Evolutionary conservation across 208 protist species (phyloP), one percentile per base, ranked within the genome.

Genomic region (Trypanosoma cruzi): DNA sequence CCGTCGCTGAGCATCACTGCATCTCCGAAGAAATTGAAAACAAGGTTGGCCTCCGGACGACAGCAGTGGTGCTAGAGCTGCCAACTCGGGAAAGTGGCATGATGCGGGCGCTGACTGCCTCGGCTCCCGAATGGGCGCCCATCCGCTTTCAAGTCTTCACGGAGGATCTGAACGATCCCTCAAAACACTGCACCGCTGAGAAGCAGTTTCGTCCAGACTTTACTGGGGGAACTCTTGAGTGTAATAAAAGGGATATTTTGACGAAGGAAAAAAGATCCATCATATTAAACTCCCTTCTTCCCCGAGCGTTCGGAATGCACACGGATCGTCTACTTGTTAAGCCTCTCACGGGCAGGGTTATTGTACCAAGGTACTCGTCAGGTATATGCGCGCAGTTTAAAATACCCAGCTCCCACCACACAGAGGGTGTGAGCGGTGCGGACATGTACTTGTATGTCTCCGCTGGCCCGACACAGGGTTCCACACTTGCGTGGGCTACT

Each of bases 101-200:
- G 22, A 13, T 14, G n/a, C 22, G 34, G 22, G 1, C 20, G 13
- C 10, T 34, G 24, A 57, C 26, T 34, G 14, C 31, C 22, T 20
- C 28, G 11, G 32, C 28, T 7, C n/a, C 37, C 32, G 50, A 37
- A 16, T 88, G 71, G 72, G 44, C 56, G 53, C 20, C 60, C 20
- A 81, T 91, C 37, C 85, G 82, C 71, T 62, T 88, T 65, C 11
- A 26, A 34, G 64, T 81, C 48, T 84, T 77, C 54, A 40, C 53
- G 44, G 52, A 67, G 14, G 80, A 88, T 37, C 44, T 91, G 59
- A 70, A 63, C n/a, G 49, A 81, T 48, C 34, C 50, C 26, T 55
- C 54, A 31, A 53, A 71, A 44, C 71, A 88, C 79, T 92, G 86
- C 82, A 63, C 68, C 10, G 8, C 32, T n/a, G 64, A 67, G n/a